Evolutionary conservation across 2,329 filamentous ascomycete species (phyloP), one percentile per base, ranked within the genome.

Genomic region (Colletotrichum sp.): DNA sequence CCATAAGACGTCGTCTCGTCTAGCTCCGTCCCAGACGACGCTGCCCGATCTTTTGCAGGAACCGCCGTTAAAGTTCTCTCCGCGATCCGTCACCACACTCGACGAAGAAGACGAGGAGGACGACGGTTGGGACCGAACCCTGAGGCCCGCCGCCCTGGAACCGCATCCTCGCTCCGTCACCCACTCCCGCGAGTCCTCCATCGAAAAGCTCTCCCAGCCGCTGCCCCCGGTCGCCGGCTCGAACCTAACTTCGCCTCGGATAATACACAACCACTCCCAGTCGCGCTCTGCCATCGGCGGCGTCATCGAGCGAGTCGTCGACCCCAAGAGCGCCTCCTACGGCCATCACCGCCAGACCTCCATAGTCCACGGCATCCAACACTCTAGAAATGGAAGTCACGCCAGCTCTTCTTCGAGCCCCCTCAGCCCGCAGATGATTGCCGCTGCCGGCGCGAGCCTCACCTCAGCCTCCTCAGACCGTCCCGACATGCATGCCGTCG

Each of bases 261-360:
- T 68, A 67, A 66, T 68, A 71, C 78, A 87, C 58, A 87, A 87
- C 79, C 81, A 83, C 43, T 81, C 86, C 43, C 79, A 85, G 38
- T 84, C 86, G 72, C 87, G 88, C 77, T 82, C 84, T 32, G 84
- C 80, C 55, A 80, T 88, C 30, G 86, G 83, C 72, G 84, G 83
- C 36, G 83, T 88, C 67, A 83, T 88, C 75, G 90, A 92, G 79
- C 88, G 90, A 78, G 82, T 87, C n/a, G 84, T 89, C 75, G 91
- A 93, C 79, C 88, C 86, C 64, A 93, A 92, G 81, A 84, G 85
- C 58, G 86, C 86, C 38, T 81, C 87, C 28, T 93, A 99, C 88
- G 95, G 95, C 75, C 96, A 99, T 84, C 96, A 99, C 86, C 93
- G 97, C 71, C 96, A 99, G 87, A 98, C 96, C 1, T 99, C 96